These are phyloP conservation scores for Staphylotrichum longicolle DNA, from an alignment of 495 filamentous ascomycete species.

Conservation along the genomic window DNA sequence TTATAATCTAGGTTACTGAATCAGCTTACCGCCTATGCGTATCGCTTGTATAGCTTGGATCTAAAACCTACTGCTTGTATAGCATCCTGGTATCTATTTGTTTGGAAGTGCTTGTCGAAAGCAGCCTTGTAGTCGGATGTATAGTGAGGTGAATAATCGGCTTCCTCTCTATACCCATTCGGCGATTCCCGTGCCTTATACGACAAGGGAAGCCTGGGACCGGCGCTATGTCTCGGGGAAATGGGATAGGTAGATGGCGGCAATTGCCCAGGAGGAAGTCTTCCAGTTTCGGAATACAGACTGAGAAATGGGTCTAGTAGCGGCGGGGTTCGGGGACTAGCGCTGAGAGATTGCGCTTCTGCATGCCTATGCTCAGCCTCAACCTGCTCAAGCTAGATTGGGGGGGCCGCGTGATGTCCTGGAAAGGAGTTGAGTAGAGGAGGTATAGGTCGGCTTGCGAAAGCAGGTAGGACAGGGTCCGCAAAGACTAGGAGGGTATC, in stretches of 20 bases:
- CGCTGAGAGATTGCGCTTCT: constrained; percentile 28
- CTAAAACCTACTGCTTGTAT: constrained; percentile 40
- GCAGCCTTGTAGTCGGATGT: constrained; percentile 41
- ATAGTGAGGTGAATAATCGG: constrained; percentile 33
- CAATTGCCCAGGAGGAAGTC: constrained; percentile 40
- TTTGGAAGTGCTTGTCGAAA: constrained; percentile 43
- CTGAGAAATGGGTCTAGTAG: constrained; percentile 29
- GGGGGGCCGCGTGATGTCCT: constrained; percentile 31
- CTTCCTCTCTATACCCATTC: constrained; percentile 38
- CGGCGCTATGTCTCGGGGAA: constrained; percentile 37
- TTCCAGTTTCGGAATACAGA: constrained; percentile 40
- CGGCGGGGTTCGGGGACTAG: constrained; percentile 28
- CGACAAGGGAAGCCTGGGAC: constrained; percentile 37
- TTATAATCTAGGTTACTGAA: constrained; percentile 35
- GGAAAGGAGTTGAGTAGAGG: constrained; percentile 38
- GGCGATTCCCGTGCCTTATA: constrained; percentile 44
- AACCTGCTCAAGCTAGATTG: constrained; percentile 31
- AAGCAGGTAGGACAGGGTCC: constrained; percentile 30
- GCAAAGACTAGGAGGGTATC: constrained; percentile 37
- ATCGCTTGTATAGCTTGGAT: neutral
- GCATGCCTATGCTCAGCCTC: constrained; percentile 31
- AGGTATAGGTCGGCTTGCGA: constrained; percentile 32
- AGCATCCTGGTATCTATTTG: constrained; percentile 43
- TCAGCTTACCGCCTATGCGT: neutral
- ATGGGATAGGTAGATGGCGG: constrained; percentile 44